Evolutionary conservation across 176 grass and related monocot genomes (phyloP), one percentile per base, ranked within the genome.

Genomic region (Avena insularis): DNA sequence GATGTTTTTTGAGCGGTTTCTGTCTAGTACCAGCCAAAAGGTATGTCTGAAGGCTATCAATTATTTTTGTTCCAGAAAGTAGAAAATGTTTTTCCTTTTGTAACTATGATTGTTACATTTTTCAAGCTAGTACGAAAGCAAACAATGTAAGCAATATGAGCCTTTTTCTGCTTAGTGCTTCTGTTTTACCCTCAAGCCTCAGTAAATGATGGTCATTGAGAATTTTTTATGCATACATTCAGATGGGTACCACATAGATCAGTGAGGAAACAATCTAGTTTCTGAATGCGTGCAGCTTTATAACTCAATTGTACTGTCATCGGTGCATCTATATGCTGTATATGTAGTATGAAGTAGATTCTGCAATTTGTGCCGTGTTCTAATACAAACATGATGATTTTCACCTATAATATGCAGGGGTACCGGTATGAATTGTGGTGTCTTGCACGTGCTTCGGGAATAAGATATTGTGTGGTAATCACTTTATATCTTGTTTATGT

Each of bases 401-500:
- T 83, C 6, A 45, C 46, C 62, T n/a, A 38, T 33, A 50, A 69
- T 75, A 75, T 84, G 67, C 86, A 98, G 96, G 96, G 96, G 62
- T 98, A 98, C 82, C 89, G 91, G 49, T 98, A 98, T 67, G 96
- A 98, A 53, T 74, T 98, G 61, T 98, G 96, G 96, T 98, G 96
- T 86, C 96, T 98, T 70, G 96, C 96, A 16, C 90, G 96, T 77
- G 91, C 96, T 84, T 87, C 93, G 45, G 90, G 96, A 17, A 90
- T 98, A 90, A 93, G 93, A 98, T 95, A 98, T 63, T 95, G 96
- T 79, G 90, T 94, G 96, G 96, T 98, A 95, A 17, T 36, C 48
- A 64, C 75, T 88, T 83, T 49, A 19, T 46, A 17, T 87, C 48
- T 78, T 62, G 10, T 58, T 78, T 74, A 45, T 78, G 49, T 25